Base-by-base conservation (phyloP, 192 early-diverging fungal species). In the Backusella parvicylindrica region DNA sequence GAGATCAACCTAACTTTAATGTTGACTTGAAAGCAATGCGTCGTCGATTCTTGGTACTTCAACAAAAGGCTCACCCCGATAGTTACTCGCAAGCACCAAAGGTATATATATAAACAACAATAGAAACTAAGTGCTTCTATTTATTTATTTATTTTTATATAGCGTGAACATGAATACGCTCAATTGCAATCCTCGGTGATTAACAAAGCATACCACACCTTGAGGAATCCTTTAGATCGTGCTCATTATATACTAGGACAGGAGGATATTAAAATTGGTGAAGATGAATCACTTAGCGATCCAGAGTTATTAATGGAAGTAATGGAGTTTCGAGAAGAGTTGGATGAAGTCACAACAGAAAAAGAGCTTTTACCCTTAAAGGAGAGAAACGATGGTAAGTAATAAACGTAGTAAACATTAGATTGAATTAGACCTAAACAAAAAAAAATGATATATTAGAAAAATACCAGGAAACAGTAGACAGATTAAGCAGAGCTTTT, bases 11-110 rank as follows among this genome's bases (percentile, higher is more conserved):
- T 23, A 82, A 84, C 3, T 97, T 90, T 75, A 88, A 92, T 71
- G 72, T 98, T 16, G 91, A 96, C 75, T 41, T 82, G 9, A 84
- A 77, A 35, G 75, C 72, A 5, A 80, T 98, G 70, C 82, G 91
- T 38, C 80, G 73, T 60, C 83, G 85, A 30, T 98, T 96, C 77
- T 79, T 96, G 26, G 78, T 49, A 64, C 80, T 95, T 49, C 96
- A 98, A 81, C 93, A 94, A 84, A 76, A 73, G 0, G 91, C 95
- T 9, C 96, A 98, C 78, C 96, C 96, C 2, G 96, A 98, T 78
- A 91, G 90, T 49, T 94, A 87, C 68, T 86, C 90, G 13, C 85
- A 88, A 6, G 87, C 86, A 75, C 79, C 82, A 16, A 75, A 85
- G 76, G 90, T 90, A 82, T 72, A 15, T 64, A 32, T 9, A 41